These are phyloP conservation scores for Nakataea oryzae DNA, from an alignment of 2,329 filamentous ascomycete species.

Conservation along the genomic window DNA sequence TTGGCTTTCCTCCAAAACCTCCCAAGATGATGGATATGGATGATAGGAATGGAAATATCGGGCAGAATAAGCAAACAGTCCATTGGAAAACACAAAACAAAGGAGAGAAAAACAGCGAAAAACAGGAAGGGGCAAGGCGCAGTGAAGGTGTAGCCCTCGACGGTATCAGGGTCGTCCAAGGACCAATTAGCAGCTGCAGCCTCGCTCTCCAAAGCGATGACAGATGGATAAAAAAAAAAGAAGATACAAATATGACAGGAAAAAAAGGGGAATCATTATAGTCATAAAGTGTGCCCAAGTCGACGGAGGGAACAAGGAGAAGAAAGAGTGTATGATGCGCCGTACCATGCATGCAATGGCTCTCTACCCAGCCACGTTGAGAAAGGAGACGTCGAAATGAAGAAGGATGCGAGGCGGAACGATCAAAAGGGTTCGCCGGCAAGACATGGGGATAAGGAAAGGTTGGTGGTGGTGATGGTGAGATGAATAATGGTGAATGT, in stretches of 20 bases:
- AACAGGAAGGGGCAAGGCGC: neutral
- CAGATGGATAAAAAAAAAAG: neutral
- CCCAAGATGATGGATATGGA: neutral
- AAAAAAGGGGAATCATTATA: constrained; percentile 5
- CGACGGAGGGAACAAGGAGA: constrained; percentile 4
- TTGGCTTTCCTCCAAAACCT: neutral
- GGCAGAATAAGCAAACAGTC: neutral
- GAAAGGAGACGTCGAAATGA: constrained; percentile 6
- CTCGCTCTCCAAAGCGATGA: neutral
- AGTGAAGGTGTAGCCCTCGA: neutral
- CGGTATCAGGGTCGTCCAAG: neutral
- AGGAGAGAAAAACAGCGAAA: neutral
- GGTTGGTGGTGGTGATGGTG: neutral
- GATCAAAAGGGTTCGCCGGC: neutral
- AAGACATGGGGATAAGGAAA: neutral
- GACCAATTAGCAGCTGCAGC: neutral
- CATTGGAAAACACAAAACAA: neutral
- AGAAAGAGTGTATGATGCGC: neutral
- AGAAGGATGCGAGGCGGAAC: neutral
- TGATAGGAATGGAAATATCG: neutral
- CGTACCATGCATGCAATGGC: neutral
- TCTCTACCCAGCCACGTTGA: constrained; percentile 7
- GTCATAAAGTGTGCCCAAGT: constrained; percentile 2
- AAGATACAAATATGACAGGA: constrained; percentile 1
- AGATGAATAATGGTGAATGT: neutral